These are phyloP conservation scores for Omphalea diandra DNA, from an alignment of 441 rosid species.

Conservation along the genomic window DNA sequence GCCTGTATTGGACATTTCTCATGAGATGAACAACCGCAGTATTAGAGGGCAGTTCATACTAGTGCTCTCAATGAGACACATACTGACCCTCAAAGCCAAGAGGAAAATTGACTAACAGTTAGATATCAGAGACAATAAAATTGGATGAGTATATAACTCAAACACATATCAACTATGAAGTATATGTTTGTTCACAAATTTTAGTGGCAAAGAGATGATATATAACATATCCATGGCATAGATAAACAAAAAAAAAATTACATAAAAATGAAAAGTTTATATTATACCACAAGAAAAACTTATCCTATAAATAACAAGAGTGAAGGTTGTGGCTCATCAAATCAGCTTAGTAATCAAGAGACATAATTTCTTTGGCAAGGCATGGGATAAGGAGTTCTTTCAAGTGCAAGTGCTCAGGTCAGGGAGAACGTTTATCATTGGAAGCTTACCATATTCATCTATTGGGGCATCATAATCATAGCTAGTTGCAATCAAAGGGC, in stretches of 20 bases:
- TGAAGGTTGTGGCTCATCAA: background rate
- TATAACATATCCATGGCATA: background rate
- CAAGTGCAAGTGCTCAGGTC: background rate
- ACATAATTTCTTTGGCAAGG: background rate
- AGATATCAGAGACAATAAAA: background rate
- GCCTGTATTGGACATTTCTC: slow-evolving; percentile 32
- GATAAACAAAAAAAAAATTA: background rate
- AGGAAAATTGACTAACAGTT: background rate
- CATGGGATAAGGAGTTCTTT: background rate
- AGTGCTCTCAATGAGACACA: background rate
- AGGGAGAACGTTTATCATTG: background rate
- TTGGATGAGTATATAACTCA: too few relatives aligned
- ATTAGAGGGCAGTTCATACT: background rate
- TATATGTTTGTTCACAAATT: background rate
- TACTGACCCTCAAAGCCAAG: background rate
- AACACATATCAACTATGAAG: background rate
- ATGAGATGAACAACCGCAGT: background rate
- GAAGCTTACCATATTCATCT: slow-evolving; percentile 61
- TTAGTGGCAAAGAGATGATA: background rate
- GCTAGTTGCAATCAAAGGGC: slow-evolving; percentile 65
- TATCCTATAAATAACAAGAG: background rate
- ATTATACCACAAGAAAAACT: background rate
- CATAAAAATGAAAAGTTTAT: background rate
- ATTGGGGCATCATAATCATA: slow-evolving; percentile 75
- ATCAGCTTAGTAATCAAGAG: background rate